Evolutionary conservation across 305 asterid genomes (phyloP).

Genomic region (Fraxinus sp.): DNA sequence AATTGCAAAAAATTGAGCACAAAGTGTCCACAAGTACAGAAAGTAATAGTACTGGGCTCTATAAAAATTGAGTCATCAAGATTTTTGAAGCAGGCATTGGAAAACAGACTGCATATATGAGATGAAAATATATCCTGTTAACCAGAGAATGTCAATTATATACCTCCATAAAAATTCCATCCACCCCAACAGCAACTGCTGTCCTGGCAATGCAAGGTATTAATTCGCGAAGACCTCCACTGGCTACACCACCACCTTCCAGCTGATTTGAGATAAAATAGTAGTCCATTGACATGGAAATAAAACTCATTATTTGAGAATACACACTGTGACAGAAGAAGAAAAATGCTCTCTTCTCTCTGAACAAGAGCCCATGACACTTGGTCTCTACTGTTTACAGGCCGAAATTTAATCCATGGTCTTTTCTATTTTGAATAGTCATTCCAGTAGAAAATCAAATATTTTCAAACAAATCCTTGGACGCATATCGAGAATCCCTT

Average conservation of each 20-base stretch:
- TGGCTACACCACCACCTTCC: slow-evolving; percentile 98
- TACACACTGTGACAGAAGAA: neutral
- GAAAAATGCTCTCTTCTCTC: neutral
- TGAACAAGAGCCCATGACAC: neutral
- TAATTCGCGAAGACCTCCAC: slow-evolving; percentile 97
- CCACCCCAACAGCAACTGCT: slow-evolving; percentile 95
- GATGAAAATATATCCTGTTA: neutral
- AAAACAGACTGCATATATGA: neutral
- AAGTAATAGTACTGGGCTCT: neutral
- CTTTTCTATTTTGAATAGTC: neutral
- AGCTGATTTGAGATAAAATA: slow-evolving; percentile 46
- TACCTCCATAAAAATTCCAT: slow-evolving; percentile 93
- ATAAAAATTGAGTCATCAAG: neutral
- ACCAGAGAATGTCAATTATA: neutral
- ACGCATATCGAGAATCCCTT: neutral
- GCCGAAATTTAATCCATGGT: slow-evolving; percentile 1
- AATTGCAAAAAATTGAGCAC: neutral
- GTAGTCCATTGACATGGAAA: slow-evolving; percentile 1
- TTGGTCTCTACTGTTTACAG: neutral
- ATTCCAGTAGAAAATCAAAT: neutral
- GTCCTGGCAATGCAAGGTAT: slow-evolving; percentile 98
- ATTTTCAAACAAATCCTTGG: neutral
- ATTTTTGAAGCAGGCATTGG: neutral
- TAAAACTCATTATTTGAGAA: neutral
- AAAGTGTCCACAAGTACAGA: neutral